Conservation (phyloP, 106 monocot species). For the Phalaenopsis equestris region DNA sequence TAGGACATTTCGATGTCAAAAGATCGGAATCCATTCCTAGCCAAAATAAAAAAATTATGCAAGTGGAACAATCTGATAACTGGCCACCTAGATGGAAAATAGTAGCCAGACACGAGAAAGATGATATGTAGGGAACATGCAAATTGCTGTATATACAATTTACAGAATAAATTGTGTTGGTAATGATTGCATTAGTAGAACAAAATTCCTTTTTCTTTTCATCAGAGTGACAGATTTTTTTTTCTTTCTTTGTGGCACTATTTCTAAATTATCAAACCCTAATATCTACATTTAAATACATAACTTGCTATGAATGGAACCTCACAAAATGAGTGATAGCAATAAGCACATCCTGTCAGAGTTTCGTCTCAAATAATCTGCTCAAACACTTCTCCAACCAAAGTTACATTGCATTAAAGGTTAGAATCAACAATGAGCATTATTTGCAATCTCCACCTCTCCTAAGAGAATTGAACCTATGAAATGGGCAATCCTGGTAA, state of each 20-base stretch:
- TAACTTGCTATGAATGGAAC: not conserved
- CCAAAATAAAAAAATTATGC: no score
- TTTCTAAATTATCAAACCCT: not conserved
- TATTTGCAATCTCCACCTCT: not conserved
- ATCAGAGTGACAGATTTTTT: not conserved
- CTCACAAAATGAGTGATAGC: not conserved
- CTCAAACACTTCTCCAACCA: not conserved
- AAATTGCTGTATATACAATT: no score
- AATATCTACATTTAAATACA: not conserved
- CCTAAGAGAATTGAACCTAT: not conserved
- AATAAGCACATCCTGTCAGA: not conserved
- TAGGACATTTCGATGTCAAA: no score
- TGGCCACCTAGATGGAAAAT: no score
- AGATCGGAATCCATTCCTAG: no score
- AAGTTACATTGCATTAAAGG: not conserved
- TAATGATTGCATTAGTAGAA: not conserved
- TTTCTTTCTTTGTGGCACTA: not conserved
- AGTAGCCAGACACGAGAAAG: no score
- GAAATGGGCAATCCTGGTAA: not conserved
- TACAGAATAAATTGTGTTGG: no score
- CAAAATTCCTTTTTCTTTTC: not conserved
- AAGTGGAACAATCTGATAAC: no score
- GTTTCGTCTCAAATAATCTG: not conserved
- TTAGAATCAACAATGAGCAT: not conserved
- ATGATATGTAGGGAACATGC: no score